Evolutionary conservation across 805 yeast genomes (phyloP).

Genomic region (Isabelozyma heimii): DNA sequence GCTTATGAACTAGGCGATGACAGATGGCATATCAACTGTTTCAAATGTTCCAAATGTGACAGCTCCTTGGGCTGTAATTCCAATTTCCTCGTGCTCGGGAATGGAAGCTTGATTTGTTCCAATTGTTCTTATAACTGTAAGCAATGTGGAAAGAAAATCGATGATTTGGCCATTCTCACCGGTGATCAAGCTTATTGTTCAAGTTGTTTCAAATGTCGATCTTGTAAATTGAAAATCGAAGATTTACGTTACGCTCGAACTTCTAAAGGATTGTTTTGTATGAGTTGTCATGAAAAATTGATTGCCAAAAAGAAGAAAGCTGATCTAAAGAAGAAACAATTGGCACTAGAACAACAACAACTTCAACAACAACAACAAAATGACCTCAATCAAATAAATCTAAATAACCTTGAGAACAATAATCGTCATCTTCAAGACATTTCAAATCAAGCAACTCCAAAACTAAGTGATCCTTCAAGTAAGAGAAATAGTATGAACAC

Average conservation of each 20-base stretch:
- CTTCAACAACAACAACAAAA: constrained; percentile 1
- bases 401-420: background rate
- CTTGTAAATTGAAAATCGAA: constrained; percentile 81
- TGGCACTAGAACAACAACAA: constrained; percentile 13
- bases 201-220: constrained; percentile 82
- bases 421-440: background rate
- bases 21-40: constrained; percentile 95
- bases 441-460: background rate
- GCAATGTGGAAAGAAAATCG: constrained; percentile 81
- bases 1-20: constrained; percentile 94
- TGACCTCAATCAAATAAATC: background rate
- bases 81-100: constrained; percentile 87
- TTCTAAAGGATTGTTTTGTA: constrained; percentile 88
- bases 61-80: constrained; percentile 80
- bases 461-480: constrained; percentile 3
- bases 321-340: constrained; percentile 43
- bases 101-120: constrained; percentile 86
- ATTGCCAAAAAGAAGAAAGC: constrained; percentile 71
- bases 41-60: constrained; percentile 82
- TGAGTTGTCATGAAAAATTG: constrained; percentile 84
- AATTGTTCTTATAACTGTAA: constrained; percentile 90
- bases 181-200: constrained; percentile 96
- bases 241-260: constrained; percentile 91
- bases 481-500: background rate
- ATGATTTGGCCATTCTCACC: constrained; percentile 89